Conservation (phyloP, 2,329 filamentous ascomycete species). For the Aspergillus sp. region DNA sequence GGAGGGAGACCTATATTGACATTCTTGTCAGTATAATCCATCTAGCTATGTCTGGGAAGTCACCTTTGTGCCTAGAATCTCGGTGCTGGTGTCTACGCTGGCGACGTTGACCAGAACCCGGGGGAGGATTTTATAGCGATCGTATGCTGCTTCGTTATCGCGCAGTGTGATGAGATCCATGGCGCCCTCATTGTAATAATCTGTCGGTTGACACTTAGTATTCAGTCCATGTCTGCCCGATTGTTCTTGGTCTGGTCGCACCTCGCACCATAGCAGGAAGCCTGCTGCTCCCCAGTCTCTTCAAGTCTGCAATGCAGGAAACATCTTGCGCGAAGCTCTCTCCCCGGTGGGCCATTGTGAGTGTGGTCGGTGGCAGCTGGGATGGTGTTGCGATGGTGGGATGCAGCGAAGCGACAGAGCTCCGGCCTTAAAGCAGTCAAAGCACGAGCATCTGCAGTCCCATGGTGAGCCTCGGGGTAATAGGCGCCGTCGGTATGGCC, state of each 20-base stretch:
- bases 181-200: slow-evolving; percentile 60
- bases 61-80: slow-evolving; percentile 45
- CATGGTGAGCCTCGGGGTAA: background rate
- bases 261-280: slow-evolving; percentile 43
- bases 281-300: slow-evolving; percentile 38
- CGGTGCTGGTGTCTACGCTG: slow-evolving; percentile 46
- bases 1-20: slow-evolving; percentile 40
- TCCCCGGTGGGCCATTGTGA: slow-evolving; percentile 32
- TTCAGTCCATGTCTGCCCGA: background rate
- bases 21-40: no score
- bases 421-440: background rate
- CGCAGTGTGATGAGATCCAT: slow-evolving; percentile 51
- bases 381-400: background rate
- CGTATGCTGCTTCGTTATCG: slow-evolving; percentile 56
- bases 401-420: background rate
- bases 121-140: slow-evolving; percentile 51
- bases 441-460: background rate
- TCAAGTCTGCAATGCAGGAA: slow-evolving; percentile 40
- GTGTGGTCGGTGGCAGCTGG: background rate
- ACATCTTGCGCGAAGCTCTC: slow-evolving; percentile 31
- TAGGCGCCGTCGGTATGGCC: background rate
- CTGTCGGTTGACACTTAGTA: slow-evolving; percentile 23
- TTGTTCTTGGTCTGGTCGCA: slow-evolving; percentile 4
- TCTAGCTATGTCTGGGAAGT: no score
- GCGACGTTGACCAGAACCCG: slow-evolving; percentile 47